Base-by-base conservation (phyloP, 2,329 filamentous ascomycete species). In the Sporothrix euskadiensis region DNA sequence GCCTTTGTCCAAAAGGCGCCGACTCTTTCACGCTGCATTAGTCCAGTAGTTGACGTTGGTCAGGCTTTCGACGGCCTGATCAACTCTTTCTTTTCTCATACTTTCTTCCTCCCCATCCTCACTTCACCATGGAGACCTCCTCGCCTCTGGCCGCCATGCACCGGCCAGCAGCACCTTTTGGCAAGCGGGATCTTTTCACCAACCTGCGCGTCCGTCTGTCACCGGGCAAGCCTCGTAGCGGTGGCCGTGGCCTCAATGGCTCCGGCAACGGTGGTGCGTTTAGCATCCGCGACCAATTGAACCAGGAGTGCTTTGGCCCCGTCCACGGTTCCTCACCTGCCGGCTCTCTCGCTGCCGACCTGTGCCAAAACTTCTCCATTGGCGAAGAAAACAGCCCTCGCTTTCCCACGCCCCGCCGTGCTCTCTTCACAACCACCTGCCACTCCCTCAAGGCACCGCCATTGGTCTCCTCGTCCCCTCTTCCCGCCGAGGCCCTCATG, bases 341-440 rank as follows among this genome's bases (percentile, higher is more conserved):
- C 49, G 90, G 94, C 71, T 97, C 93, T 80, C 85, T 99, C 78
- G 95, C 94, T 57, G 94, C 94, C 75, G 96, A 99, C 83, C 87
- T 98, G 78, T 98, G 94, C 74, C 94, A 97, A 81, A 99, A 98
- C 85, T 97, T 98, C 81, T 92, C 95, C 81, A 92, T 98, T 81
- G 94, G 98, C 83, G 94, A 83, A 75, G 86, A 89, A 73, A 82
- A 92, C 80, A 97, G 94, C 82, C 94, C 94, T 47, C 91, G 92
- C 81, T 87, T 94, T 77, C 91, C 91, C 14, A 97, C 94, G 9
- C 94, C 94, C 73, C 91, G 94, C 75, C 89, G 94, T 76, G 93
- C 93, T 77, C 88, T 97, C 80, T 97, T 97, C 85, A 92, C 92
- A 47, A 88, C 92, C 39, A 87, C 14, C 57, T 59, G 89, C 71